These are phyloP conservation scores for Boletus patriciae DNA, from an alignment of 768 basidiomycete genomes.

Conservation along the genomic window DNA sequence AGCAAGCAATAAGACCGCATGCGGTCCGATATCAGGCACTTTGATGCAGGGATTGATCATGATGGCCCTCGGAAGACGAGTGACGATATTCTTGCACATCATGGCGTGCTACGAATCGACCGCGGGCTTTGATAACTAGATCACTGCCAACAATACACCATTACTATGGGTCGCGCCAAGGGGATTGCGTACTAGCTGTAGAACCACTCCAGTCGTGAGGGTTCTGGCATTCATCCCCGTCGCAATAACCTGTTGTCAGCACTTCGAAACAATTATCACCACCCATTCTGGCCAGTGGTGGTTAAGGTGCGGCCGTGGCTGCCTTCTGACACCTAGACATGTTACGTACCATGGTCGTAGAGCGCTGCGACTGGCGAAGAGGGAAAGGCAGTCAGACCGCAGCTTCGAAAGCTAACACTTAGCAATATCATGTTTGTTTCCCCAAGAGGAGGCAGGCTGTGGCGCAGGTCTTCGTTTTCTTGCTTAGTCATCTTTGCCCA, in stretches of 20 bases:
- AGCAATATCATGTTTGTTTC: neutral
- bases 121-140: neutral
- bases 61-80: neutral
- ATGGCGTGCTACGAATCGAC: neutral
- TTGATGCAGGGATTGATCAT: neutral
- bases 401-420: neutral
- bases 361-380: neutral
- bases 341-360: slow-evolving; percentile 8
- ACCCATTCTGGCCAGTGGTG: neutral
- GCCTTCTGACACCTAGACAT: neutral
- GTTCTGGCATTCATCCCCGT: neutral
- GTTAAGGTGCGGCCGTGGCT: neutral
- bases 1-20: neutral
- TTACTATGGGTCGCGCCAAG: neutral
- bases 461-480: neutral
- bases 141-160: neutral
- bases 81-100: neutral
- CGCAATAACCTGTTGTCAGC: neutral
- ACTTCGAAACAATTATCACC: neutral
- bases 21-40: neutral
- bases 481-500: slow-evolving; percentile 25
- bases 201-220: neutral
- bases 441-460: neutral
- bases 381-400: no score
- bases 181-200: neutral